Evolutionary conservation across 2,329 filamentous ascomycete species (phyloP), one percentile per base, ranked within the genome.

Genomic region (Pestalotiopsis sp.): DNA sequence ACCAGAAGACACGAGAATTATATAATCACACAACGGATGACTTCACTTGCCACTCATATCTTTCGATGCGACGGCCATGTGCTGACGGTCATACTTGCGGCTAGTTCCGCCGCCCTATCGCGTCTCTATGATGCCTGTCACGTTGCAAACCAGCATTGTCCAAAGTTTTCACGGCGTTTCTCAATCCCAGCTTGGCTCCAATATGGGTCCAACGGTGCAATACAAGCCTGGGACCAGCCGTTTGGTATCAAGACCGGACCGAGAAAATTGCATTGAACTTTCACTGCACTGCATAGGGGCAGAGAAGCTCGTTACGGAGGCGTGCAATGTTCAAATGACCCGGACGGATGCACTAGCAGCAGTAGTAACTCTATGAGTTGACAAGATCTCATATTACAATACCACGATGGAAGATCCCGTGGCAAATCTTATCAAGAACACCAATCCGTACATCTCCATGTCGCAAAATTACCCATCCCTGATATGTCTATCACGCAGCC

Each of bases 401-500:
- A 52, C 20, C 6, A 20, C 20, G 45, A 52, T 52, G 45, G 20
- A 52, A 17, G 45, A 52, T 52, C n/a, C 45, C 45, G 20, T 52
- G 45, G 14, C 14, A 52, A 20, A 17, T 17, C 17, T 17, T n/a
- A 52, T 17, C 45, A 52, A 52, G 7, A 38, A 13, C 60, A 12
- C n/a, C 31, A 38, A 17, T 6, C 60, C 20, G 6, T 14, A n/a
- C 9, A 25, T n/a, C 14, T 14, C 5, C 7, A 64, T 17, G 13
- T 17, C 25, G 31, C 60, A 63, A 12, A 45, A 27, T 45, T n/a
- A 23, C 20, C 38, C 9, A 52, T 4, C 31, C 23, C 62, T 23
- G 25, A 52, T 23, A 64, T 52, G 45, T 52, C 45, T 52, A 64
- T 64, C n/a, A 17, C 38, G n/a, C 62, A 64, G 25, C 12, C 27